Evolutionary conservation across 768 basidiomycete genomes (phyloP).

Genomic region (Leccinum truebloodii): DNA sequence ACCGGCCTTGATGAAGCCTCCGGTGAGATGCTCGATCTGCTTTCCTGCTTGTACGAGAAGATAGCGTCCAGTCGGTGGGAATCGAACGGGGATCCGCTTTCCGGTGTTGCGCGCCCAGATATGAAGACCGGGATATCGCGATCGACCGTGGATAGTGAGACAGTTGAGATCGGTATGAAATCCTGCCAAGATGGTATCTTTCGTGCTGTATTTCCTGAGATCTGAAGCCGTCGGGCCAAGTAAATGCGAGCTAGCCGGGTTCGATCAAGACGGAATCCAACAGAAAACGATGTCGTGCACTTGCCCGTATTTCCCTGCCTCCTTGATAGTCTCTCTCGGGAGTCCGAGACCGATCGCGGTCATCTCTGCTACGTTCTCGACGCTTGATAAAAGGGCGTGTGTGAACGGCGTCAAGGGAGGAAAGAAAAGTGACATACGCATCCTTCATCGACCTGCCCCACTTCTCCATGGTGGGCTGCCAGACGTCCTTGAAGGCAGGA

Average conservation of each 20-base stretch:
- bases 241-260: conserved; percentile 64
- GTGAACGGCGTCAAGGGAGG: conserved; percentile 7
- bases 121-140: conserved; percentile 83
- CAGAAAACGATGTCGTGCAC: conserved; percentile 20
- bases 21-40: conserved; percentile 86
- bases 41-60: conserved; percentile 95
- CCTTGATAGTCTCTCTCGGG: conserved; percentile 61
- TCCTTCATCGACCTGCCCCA: conserved; percentile 90
- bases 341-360: conserved; percentile 80
- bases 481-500: conserved; percentile 53
- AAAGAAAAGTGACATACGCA: conserved; percentile 54
- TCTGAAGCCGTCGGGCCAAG: conserved; percentile 95
- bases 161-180: conserved; percentile 96
- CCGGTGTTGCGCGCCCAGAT: conserved; percentile 96
- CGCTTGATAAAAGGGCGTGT: conserved; percentile 44
- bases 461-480: conserved; percentile 74
- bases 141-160: conserved; percentile 85
- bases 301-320: conserved; percentile 85
- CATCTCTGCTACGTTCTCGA: conserved; percentile 88
- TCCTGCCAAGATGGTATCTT: conserved; percentile 87
- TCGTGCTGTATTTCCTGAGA: conserved; percentile 71
- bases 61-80: conserved; percentile 77
- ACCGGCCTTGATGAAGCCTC: conserved; percentile 87
- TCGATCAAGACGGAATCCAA: conserved; percentile 2
- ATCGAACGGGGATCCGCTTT: conserved; percentile 83